phyloP scores from a whole-genome alignment of 2,329 filamentous ascomycete species.

The Fusarium setosum region DNA sequence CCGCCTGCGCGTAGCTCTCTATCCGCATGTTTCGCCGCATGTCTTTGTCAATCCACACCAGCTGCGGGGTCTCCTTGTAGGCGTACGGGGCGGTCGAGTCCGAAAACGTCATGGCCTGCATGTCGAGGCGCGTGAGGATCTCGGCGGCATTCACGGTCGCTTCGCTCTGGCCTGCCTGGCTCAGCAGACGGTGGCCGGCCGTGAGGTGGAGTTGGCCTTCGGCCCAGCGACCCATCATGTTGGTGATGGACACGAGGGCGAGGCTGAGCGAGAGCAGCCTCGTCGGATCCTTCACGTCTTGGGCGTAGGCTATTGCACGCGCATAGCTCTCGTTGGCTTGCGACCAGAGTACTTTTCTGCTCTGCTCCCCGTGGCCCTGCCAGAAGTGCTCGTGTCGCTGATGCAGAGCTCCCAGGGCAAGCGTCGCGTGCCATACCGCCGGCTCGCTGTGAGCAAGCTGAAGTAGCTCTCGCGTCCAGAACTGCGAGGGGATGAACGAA shows the following conservation, averaged over 20 bases:
- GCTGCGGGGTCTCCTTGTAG: constrained; percentile 25
- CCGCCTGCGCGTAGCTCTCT: constrained; percentile 38
- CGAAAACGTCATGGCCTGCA: constrained; percentile 49
- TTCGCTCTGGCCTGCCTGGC: constrained; percentile 19
- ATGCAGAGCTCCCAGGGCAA: constrained; percentile 50
- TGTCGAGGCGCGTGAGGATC: constrained; percentile 46
- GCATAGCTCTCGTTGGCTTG: constrained; percentile 44
- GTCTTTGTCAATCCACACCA: constrained; percentile 21
- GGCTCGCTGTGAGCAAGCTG: constrained; percentile 50
- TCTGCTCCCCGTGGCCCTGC: constrained; percentile 13
- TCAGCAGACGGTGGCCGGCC: constrained; percentile 44
- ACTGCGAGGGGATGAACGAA: constrained; percentile 44
- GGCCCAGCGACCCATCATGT: constrained; percentile 45
- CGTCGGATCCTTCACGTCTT: constrained; percentile 39
- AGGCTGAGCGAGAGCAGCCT: constrained; percentile 47
- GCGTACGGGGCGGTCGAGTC: constrained; percentile 47
- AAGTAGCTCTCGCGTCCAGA: constrained; percentile 47
- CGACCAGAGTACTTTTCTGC: constrained; percentile 8
- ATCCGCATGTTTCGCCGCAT: constrained; percentile 18
- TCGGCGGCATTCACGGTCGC: constrained; percentile 34
- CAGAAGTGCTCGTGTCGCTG: constrained; percentile 36
- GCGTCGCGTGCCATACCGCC: constrained; percentile 49
- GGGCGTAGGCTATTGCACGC: constrained; percentile 43
- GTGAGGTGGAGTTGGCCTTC: constrained; percentile 48
- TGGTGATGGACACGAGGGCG: constrained; percentile 46